Evolutionary conservation across 179 eudicot genomes (phyloP), one percentile per base, ranked within the genome.

Genomic region (Nepenthes alata): DNA sequence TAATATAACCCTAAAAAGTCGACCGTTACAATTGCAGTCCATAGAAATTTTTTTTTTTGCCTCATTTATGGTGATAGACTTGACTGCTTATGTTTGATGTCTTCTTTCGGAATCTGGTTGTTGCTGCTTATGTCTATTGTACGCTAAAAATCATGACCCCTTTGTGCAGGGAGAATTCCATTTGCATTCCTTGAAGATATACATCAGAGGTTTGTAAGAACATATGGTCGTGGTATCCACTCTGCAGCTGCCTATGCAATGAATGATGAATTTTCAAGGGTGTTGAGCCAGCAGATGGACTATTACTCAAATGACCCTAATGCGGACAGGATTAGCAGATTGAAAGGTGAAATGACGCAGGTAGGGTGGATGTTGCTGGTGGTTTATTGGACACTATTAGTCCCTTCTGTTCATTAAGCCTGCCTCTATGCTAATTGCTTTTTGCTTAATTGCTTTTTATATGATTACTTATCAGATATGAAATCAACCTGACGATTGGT

Each of bases 201-300:
- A 61, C 96, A 89, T 66, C 85, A 84, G 68, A 74, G 88, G 78
- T 91, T 91, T 75, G 88, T 91, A 75, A 84, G 78, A 78, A 80
- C 93, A 3, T 91, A 89, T 72, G 95, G 88, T 2, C 85, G 84
- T 60, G 82, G 89, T 49, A 86, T 91, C 60, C 79, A 67, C 60
- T 77, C 75, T 39, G 89, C 98, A 37, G 82, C 84, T 51, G 95
- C 96, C 50, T 91, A 91, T 70, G 95, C 81, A 35, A 91, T 91
- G 98, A 86, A 91, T 69, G 95, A 91, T 62, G 98, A 91, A 72
- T 89, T 91, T 65, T 89, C 98, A 47, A 89, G 98, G 75, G 87
- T 91, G 38, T 62, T 91, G 76, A 81, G 80, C 80, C 98, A 89
- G 58, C 95, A 89, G 70, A 84, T 89, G 76, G 96, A 91, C 5